These are phyloP conservation scores for Hydnomerulius pinastri DNA, from an alignment of 768 basidiomycete species.

Conservation along the genomic window DNA sequence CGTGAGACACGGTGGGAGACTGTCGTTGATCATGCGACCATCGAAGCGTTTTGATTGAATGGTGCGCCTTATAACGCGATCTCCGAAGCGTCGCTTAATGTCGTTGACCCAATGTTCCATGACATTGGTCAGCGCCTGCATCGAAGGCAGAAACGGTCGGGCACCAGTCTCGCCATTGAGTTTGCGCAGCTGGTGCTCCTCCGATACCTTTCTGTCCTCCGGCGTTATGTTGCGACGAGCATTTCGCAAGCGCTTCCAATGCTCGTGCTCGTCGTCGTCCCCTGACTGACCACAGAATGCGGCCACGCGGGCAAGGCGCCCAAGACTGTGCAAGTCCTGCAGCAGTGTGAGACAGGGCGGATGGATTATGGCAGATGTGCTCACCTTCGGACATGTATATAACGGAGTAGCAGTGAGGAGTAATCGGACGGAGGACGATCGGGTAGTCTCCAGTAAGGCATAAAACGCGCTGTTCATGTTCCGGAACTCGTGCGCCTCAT, in stretches of 20 bases:
- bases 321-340: constrained; percentile 32
- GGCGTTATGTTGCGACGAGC: too few relatives aligned
- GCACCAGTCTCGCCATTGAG: too few relatives aligned
- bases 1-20: background rate
- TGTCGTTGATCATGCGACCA: background rate
- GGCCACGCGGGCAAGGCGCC: constrained; percentile 26
- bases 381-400: constrained; percentile 26
- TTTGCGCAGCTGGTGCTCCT: too few relatives aligned
- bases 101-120: background rate
- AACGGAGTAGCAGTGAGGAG: constrained; percentile 33
- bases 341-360: background rate
- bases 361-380: background rate
- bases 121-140: background rate
- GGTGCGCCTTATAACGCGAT: background rate
- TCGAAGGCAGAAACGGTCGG: too few relatives aligned
- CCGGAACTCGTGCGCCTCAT: constrained; percentile 27
- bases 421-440: constrained; percentile 7
- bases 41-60: background rate
- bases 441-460: constrained; percentile 11
- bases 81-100: background rate
- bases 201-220: too few relatives aligned
- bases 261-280: constrained; percentile 21
- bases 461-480: constrained; percentile 20
- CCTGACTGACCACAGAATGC: constrained; percentile 24
- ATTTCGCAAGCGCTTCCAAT: too few relatives aligned